Percentiles rank a stretch among this genome's conserved stretches.
Evolutionary conservation across 1,139 yeast species (phyloP).

Genomic region (Geotrichum macrosporum): DNA sequence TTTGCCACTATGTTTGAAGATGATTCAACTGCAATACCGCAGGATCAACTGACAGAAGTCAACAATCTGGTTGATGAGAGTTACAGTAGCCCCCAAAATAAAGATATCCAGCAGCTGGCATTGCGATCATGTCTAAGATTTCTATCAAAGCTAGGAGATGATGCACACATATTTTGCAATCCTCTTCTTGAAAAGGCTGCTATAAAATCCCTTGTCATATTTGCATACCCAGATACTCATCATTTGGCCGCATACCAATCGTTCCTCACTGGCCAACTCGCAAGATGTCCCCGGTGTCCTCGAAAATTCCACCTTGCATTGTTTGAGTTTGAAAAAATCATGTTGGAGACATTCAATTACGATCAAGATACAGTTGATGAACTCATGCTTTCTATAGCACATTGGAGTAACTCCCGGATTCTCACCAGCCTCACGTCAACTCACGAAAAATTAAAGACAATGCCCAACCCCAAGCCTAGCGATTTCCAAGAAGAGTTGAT

Average conservation of each 20-base stretch:
- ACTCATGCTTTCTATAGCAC: slow-evolving; percentile 23
- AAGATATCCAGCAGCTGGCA: slow-evolving; percentile 17
- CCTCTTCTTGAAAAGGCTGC: slow-evolving; percentile 17
- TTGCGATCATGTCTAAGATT: slow-evolving; percentile 15
- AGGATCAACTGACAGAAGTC: slow-evolving; percentile 14
- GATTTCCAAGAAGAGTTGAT: slow-evolving; percentile 25
- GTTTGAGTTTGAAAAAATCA: slow-evolving; percentile 16
- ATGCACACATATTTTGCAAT: slow-evolving; percentile 18
- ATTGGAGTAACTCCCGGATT: slow-evolving; percentile 28
- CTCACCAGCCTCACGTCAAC: slow-evolving; percentile 21
- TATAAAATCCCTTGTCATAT: slow-evolving; percentile 15
- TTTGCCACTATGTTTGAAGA: slow-evolving; percentile 2
- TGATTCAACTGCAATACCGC: slow-evolving; percentile 1
- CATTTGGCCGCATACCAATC: slow-evolving; percentile 17
- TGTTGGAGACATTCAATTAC: slow-evolving; percentile 21
- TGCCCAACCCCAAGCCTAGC: slow-evolving; percentile 20
- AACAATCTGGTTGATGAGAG: slow-evolving; percentile 18
- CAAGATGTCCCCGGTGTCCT: slow-evolving; percentile 18
- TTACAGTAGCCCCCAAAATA: slow-evolving; percentile 16
- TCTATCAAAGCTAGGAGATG: slow-evolving; percentile 13
- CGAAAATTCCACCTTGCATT: slow-evolving; percentile 20
- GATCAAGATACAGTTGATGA: slow-evolving; percentile 25
- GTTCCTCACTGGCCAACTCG: slow-evolving; percentile 14
- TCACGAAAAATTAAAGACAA: slow-evolving; percentile 17
- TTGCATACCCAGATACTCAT: slow-evolving; percentile 20